Evolutionary conservation across 768 basidiomycete species (phyloP), one percentile per base, ranked within the genome.

Genomic region (Daedaleopsis sinensis): DNA sequence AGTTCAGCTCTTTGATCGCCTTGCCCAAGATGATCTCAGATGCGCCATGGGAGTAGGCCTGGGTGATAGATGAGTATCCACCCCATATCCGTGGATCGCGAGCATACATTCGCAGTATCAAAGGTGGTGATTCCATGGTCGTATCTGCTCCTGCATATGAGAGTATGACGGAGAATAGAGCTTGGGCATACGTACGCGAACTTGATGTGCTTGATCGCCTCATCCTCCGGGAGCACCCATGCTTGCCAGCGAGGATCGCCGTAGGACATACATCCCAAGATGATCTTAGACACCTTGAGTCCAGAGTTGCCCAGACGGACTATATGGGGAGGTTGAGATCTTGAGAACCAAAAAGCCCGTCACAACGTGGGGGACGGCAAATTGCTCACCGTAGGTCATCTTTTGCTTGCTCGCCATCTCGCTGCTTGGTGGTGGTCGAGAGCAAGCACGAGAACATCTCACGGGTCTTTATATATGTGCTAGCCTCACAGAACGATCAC

Each of bases 21-120:
- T 80, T 77, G 11, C 80, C 80, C 16, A 80, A 67, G 59, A 82
- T 75, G 23, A 69, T 54, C 63, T 82, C 80, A 9, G 74, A 77
- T 9, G 69, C 58, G 13, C 78, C 77, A 49, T 75, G 70, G 12
- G 71, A 73, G 69, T 79, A 84, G 19, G 77, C 71, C 78, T 79
- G 64, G 27, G 36, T 36, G 32, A 24, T 16, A 9, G 23, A 49
- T 24, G 0, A 21, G 23, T 16, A 11, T 15, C 15, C 23, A 4
- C 7, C 23, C 12, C 8, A 23, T 12, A 11, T 49, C 47, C 36
- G 48, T 9, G 21, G 16, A 32, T 23, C n/a, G 5, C 7, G 39
- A 21, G 16, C 69, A 16, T 35, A 74, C 59, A 43, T 71, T 49
- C 2, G 69, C 72, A 43, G 71, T 77, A 65, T 72, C 73, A 62